Percentiles rank a stretch among this genome's conserved stretches.
Conservation (phyloP, 1,139 yeast genomes). For the Zygotorulaspora mrakii region DNA sequence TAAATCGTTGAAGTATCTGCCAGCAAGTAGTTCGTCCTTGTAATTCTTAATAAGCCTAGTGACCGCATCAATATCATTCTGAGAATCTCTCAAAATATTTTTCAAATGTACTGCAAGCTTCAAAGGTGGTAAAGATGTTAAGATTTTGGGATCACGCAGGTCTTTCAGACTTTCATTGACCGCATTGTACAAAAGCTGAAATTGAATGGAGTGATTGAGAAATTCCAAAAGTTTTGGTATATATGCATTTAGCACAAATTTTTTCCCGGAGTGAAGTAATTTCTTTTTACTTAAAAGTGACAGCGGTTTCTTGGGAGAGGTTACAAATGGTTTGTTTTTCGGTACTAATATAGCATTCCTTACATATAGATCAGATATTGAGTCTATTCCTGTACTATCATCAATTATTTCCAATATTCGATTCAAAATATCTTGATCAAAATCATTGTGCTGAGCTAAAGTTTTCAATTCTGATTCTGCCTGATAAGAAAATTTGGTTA, state of each 20-base stretch:
- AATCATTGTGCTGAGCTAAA: conserved; percentile 32
- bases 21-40: conserved; percentile 24
- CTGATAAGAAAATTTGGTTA: conserved; percentile 37
- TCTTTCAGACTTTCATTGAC: conserved; percentile 10
- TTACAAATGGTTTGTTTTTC: conserved; percentile 31
- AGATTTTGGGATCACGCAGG: conserved; percentile 7
- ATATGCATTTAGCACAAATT: conserved; percentile 33
- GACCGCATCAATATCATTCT: conserved; percentile 20
- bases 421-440: conserved; percentile 33
- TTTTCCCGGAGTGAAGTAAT: conserved; percentile 33
- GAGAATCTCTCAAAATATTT: conserved; percentile 6
- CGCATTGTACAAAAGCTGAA: conserved; percentile 21
- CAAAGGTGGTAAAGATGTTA: conserved; percentile 17
- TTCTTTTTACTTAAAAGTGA: conserved; percentile 37
- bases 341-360: conserved; percentile 37
- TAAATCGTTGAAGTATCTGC: conserved; percentile 27
- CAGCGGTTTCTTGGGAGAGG: conserved; percentile 35
- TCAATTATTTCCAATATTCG: conserved; percentile 33
- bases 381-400: conserved; percentile 38
- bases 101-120: conserved; percentile 6
- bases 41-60: conserved; percentile 28
- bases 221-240: conserved; percentile 30
- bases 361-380: conserved; percentile 41
- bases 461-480: conserved; percentile 37
- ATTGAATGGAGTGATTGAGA: conserved; percentile 22